A percentile compares a stretch with the other conserved stretches of the same genome.
phyloP scores from a whole-genome alignment of 352 stramenopile species.

The Phytophthora hibernalis region DNA sequence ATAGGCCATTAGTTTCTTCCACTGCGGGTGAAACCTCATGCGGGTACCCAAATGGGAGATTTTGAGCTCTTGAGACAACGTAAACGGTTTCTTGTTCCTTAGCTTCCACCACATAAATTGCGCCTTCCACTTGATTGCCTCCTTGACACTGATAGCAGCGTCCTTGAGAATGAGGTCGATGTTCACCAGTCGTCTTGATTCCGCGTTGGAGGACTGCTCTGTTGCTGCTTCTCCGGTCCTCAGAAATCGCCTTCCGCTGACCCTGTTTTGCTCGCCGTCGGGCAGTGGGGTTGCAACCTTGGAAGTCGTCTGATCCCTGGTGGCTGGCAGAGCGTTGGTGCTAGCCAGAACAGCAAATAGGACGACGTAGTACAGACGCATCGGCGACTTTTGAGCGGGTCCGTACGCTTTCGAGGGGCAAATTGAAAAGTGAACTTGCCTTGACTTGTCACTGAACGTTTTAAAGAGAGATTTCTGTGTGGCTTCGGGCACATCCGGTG shows the following conservation, averaged over 20 bases:
- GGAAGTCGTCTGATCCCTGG: neutral
- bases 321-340: neutral
- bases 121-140: neutral
- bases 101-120: conserved; percentile 1
- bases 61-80: neutral
- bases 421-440: too few species aligned
- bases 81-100: neutral
- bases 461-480: too few species aligned
- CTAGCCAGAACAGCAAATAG: neutral
- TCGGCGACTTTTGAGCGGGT: neutral
- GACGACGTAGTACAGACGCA: neutral
- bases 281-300: neutral
- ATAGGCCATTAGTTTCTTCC: conserved; percentile 6
- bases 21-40: neutral
- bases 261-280: neutral
- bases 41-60: neutral
- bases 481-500: too few species aligned
- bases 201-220: neutral
- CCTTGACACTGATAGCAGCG: conserved; percentile 3
- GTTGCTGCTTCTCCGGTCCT: neutral
- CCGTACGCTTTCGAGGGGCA: too few species aligned
- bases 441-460: too few species aligned
- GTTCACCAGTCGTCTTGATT: neutral
- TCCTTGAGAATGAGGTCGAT: conserved; percentile 9
- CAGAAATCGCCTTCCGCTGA: neutral